Conservation (phyloP, 371 early-diverging fungal genomes). For the Catenaria anguillulae region DNA sequence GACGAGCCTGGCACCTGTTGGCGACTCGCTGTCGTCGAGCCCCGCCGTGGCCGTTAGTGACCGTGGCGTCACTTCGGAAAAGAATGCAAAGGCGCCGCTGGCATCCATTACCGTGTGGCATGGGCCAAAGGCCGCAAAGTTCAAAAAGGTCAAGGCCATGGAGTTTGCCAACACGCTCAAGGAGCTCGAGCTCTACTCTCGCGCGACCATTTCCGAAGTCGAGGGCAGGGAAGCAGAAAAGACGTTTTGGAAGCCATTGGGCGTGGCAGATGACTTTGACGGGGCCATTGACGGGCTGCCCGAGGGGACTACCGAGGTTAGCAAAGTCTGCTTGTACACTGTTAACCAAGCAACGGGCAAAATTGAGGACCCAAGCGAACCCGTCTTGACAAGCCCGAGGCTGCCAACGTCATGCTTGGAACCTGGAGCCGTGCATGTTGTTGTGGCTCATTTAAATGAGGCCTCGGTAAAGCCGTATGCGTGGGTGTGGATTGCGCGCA, state of each 20-base stretch:
- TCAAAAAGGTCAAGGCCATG: neutral
- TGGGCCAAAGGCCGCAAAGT: neutral
- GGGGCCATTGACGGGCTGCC: slow-evolving; percentile 13
- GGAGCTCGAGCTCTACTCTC: neutral
- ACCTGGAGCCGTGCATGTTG: no score
- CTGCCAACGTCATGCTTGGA: no score
- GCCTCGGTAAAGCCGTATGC: no score
- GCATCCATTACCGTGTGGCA: neutral
- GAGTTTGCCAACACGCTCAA: neutral
- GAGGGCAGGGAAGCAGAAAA: neutral
- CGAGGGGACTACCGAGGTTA: slow-evolving; percentile 8
- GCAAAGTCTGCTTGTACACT: no score
- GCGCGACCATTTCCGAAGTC: neutral
- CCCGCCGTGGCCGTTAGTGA: neutral
- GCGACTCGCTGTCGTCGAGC: neutral
- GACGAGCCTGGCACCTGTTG: neutral
- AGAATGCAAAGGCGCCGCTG: neutral
- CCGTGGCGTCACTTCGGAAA: neutral
- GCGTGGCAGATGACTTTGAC: slow-evolving; percentile 14
- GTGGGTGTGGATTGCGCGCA: no score
- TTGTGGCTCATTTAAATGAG: no score
- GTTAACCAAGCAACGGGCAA: no score
- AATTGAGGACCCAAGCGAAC: no score
- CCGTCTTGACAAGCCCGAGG: no score
- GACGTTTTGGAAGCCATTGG: neutral